phyloP scores from a whole-genome alignment of 164 flowering plant species.

The Stephania cephalantha region DNA sequence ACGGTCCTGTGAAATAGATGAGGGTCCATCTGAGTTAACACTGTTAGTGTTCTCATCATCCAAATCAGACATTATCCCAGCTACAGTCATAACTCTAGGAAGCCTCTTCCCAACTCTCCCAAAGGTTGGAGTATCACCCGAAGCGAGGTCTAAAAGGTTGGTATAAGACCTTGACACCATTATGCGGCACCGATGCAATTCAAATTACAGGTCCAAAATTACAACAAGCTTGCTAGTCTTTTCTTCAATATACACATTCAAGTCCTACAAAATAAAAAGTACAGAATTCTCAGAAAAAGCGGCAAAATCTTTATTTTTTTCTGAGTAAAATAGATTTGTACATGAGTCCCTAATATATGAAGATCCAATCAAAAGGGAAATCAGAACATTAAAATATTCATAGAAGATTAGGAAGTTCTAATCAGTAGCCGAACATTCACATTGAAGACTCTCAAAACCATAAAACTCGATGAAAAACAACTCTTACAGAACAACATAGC shows the following conservation, averaged over 20 bases:
- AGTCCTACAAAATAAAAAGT: conserved; percentile 11
- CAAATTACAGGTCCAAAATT: not conserved
- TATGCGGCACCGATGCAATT: conserved; percentile 1
- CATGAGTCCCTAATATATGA: not conserved
- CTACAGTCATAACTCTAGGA: conserved; percentile 73
- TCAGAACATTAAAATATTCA: not conserved
- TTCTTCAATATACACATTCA: conserved; percentile 8
- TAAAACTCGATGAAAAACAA: too few species aligned
- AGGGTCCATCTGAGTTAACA: conserved; percentile 72
- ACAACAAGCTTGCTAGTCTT: not conserved
- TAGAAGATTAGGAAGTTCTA: not conserved
- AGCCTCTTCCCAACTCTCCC: conserved; percentile 60
- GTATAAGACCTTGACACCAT: conserved; percentile 94
- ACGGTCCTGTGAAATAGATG: conserved; percentile 67
- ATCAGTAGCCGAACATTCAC: not conserved
- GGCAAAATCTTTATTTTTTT: not conserved
- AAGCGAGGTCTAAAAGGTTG: conserved; percentile 76
- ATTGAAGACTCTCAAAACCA: too few species aligned
- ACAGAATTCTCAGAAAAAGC: not conserved
- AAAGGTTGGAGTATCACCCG: conserved; percentile 57
- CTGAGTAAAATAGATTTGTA: not conserved
- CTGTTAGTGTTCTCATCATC: conserved; percentile 68
- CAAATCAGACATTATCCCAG: conserved; percentile 71
- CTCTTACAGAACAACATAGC: too few species aligned
- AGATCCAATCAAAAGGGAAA: not conserved